A percentile compares a stretch with the other conserved stretches of the same genome.
These are phyloP conservation scores for Metarhizium anisopliae DNA, from an alignment of 2,329 filamentous ascomycete genomes.

Conservation along the genomic window DNA sequence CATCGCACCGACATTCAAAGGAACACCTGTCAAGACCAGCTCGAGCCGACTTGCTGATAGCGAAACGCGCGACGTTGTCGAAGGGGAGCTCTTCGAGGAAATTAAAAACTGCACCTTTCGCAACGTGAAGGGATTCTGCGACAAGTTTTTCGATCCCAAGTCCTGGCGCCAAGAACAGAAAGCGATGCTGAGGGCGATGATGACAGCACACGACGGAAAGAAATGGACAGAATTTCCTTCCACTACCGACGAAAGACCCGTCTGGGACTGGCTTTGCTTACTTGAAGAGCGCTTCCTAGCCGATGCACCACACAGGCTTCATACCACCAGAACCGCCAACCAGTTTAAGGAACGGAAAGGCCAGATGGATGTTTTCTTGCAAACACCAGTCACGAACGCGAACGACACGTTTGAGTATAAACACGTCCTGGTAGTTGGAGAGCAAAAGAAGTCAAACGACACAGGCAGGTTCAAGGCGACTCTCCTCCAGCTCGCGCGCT, in stretches of 20 bases:
- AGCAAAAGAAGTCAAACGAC: constrained; percentile 11
- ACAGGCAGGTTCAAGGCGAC: constrained; percentile 9
- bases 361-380: constrained; percentile 14
- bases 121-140: constrained; percentile 9
- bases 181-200: constrained; percentile 2
- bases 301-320: constrained; percentile 9
- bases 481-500: constrained; percentile 11
- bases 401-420: constrained; percentile 9
- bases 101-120: constrained; percentile 10
- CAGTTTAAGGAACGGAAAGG: constrained; percentile 6
- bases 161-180: constrained; percentile 8
- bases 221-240: constrained; percentile 9
- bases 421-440: constrained; percentile 12
- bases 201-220: constrained; percentile 9
- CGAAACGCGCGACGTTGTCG: constrained; percentile 4
- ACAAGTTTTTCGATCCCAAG: constrained; percentile 10
- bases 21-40: constrained; percentile 5
- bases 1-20: constrained; percentile 1
- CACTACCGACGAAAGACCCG: constrained; percentile 5
- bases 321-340: constrained; percentile 11
- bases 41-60: constrained; percentile 7
- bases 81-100: constrained; percentile 7
- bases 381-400: constrained; percentile 1
- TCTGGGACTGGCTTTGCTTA: constrained; percentile 3
- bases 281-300: constrained; percentile 6